Evolutionary conservation across 441 rosid genomes (phyloP).

Genomic region (Syzygium malaccense): DNA sequence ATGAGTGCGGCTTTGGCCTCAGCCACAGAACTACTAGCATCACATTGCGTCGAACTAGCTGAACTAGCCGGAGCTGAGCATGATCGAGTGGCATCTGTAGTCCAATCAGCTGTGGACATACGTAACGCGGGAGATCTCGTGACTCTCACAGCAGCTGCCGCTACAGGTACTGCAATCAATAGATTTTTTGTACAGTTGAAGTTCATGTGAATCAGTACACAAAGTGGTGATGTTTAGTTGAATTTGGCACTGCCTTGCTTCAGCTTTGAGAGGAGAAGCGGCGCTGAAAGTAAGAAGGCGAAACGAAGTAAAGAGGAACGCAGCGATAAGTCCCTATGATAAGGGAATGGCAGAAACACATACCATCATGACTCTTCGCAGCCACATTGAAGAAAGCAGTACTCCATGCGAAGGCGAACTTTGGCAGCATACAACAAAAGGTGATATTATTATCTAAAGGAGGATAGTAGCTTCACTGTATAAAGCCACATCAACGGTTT

Average conservation of each 20-base stretch:
- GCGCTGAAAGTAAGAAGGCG: slow-evolving; percentile 68
- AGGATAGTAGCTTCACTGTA: not conserved
- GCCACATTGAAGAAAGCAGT: slow-evolving; percentile 34
- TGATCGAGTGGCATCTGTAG: slow-evolving; percentile 57
- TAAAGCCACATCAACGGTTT: not conserved
- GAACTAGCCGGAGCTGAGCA: slow-evolving; percentile 77
- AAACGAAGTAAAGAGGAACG: slow-evolving; percentile 78
- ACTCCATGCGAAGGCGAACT: slow-evolving; percentile 71
- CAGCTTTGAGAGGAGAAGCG: slow-evolving; percentile 96
- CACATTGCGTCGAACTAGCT: slow-evolving; percentile 85
- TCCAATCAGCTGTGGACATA: slow-evolving; percentile 77
- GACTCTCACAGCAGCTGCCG: slow-evolving; percentile 97
- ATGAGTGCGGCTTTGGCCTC: slow-evolving; percentile 73
- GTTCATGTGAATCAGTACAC: not conserved
- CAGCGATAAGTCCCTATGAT: slow-evolving; percentile 77
- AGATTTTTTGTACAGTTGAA: not conserved
- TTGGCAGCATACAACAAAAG: slow-evolving; percentile 64
- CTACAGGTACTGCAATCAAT: slow-evolving; percentile 48
- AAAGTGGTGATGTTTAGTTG: not conserved
- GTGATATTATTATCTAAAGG: slow-evolving; percentile 19
- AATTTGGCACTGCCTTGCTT: not conserved
- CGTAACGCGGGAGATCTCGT: slow-evolving; percentile 70
- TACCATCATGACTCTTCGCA: slow-evolving; percentile 29
- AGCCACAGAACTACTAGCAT: slow-evolving; percentile 85
- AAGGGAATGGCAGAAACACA: slow-evolving; percentile 46